Percentiles rank a stretch among this genome's conserved stretches.
These are phyloP conservation scores for Medicago lupulina DNA, from an alignment of 306 rosid species.

Conservation along the genomic window DNA sequence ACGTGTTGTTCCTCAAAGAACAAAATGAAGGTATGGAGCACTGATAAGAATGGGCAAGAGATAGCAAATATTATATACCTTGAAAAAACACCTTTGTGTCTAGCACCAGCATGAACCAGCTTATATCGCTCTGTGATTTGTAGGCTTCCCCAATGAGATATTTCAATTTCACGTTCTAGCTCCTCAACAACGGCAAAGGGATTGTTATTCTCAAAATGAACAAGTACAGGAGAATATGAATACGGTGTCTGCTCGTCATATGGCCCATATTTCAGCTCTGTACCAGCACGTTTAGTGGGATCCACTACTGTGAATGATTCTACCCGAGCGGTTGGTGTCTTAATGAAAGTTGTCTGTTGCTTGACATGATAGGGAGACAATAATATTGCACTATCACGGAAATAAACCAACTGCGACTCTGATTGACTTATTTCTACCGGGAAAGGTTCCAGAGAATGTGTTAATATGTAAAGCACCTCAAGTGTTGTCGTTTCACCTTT, in stretches of 20 bases:
- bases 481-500: slow-evolving; percentile 71
- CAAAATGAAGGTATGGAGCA: slow-evolving; percentile 19
- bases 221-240: slow-evolving; percentile 80
- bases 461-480: slow-evolving; percentile 82
- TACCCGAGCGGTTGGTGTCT: slow-evolving; percentile 77
- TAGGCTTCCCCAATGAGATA: slow-evolving; percentile 97
- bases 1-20: slow-evolving; percentile 7
- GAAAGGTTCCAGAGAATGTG: slow-evolving; percentile 87
- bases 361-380: slow-evolving; percentile 87
- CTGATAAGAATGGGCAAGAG: slow-evolving; percentile 5
- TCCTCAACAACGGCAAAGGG: slow-evolving; percentile 96
- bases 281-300: slow-evolving; percentile 71
- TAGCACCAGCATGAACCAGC: slow-evolving; percentile 86
- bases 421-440: slow-evolving; percentile 91
- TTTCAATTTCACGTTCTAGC: slow-evolving; percentile 93
- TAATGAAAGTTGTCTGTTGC: slow-evolving; percentile 82
- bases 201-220: slow-evolving; percentile 94
- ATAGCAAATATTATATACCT: slow-evolving; percentile 69
- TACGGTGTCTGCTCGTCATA: slow-evolving; percentile 67
- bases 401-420: slow-evolving; percentile 90
- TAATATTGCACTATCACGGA: slow-evolving; percentile 81
- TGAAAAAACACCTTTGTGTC: slow-evolving; percentile 91
- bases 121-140: slow-evolving; percentile 87
- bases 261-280: slow-evolving; percentile 88
- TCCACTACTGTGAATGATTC: slow-evolving; percentile 86